Conservation (phyloP, 805 yeast species). For the Kodamaea jinghongensis region DNA sequence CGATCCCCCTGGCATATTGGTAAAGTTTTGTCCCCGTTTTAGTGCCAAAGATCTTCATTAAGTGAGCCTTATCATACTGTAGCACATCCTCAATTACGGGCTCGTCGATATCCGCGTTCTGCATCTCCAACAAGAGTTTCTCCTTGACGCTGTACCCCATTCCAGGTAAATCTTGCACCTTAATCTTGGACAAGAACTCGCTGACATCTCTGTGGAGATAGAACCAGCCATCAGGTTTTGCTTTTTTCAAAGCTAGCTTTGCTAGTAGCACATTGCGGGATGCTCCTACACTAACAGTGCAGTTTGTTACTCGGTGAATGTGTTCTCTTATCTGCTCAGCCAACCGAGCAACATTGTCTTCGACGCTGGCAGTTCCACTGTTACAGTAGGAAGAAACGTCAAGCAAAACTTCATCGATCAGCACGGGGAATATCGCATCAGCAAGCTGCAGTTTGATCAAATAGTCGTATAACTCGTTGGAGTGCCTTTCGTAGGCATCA, state of each 20-base stretch:
- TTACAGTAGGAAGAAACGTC: constrained; percentile 48
- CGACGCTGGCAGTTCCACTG: constrained; percentile 5
- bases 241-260: constrained; percentile 64
- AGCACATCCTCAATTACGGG: constrained; percentile 41
- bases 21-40: constrained; percentile 67
- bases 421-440: constrained; percentile 67
- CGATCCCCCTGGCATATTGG: constrained; percentile 64
- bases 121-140: constrained; percentile 41
- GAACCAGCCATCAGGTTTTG: constrained; percentile 76
- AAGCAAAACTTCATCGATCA: constrained; percentile 87
- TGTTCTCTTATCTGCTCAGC: constrained; percentile 36
- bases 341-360: constrained; percentile 17
- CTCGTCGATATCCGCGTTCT: constrained; percentile 11
- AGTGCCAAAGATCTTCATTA: constrained; percentile 56
- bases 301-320: constrained; percentile 46
- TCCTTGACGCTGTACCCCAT: constrained; percentile 51
- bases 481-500: constrained; percentile 62
- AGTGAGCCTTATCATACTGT: constrained; percentile 25
- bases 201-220: constrained; percentile 30
- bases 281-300: constrained; percentile 80
- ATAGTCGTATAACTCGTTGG: constrained; percentile 62
- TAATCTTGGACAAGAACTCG: constrained; percentile 35
- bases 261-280: constrained; percentile 74
- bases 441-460: constrained; percentile 46
- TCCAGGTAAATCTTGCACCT: constrained; percentile 54